Base-by-base conservation (phyloP, 768 basidiomycete species). In the Hemileccinum impolitum region DNA sequence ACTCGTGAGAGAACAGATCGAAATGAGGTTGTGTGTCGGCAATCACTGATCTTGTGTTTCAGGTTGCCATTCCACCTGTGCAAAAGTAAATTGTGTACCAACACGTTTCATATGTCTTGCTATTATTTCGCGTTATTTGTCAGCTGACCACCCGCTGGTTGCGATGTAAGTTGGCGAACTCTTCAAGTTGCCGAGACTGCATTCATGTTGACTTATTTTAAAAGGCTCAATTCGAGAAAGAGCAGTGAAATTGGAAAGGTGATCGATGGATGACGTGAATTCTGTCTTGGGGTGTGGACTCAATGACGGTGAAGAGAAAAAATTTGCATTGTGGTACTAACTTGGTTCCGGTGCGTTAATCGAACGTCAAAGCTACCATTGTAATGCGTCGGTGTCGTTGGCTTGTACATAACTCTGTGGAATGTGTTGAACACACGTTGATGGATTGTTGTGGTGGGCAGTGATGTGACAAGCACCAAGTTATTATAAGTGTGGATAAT, bases 1-100 rank as follows among this genome's bases (percentile, higher is more conserved):
- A 58, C 43, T 54, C 50, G 57, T 51, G 35, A 45, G 45, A 26
- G 26, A 26, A 26, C 28, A 10, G 9, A 13, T 26, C 13, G 19
- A 31, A 3, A 28, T 12, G 12, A n/a, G n/a, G n/a, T n/a, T n/a
- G n/a, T 17, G 23, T n/a, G 35, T 25, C 40, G 23, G 35, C 39
- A 21, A 39, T 32, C 36, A 26, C 25, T n/a, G n/a, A 23, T 25
- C 39, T n/a, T 34, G 8, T 39, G 39, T 39, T 43, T 28, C 40
- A 53, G 50, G 53, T 15, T 48, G 30, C 30, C 48, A 4, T 18
- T 58, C 25, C 25, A 39, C 48, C 40, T 53, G 25, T 50, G 50
- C 43, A 54, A 53, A 36, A 47, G 38, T 14, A 45, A 50, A 50
- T 6, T 49, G 23, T 45, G 47, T 39, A 35, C 45, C 39, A 44